These are phyloP conservation scores for Hypholoma fasciculare DNA, from an alignment of 768 basidiomycete species.

Conservation along the genomic window DNA sequence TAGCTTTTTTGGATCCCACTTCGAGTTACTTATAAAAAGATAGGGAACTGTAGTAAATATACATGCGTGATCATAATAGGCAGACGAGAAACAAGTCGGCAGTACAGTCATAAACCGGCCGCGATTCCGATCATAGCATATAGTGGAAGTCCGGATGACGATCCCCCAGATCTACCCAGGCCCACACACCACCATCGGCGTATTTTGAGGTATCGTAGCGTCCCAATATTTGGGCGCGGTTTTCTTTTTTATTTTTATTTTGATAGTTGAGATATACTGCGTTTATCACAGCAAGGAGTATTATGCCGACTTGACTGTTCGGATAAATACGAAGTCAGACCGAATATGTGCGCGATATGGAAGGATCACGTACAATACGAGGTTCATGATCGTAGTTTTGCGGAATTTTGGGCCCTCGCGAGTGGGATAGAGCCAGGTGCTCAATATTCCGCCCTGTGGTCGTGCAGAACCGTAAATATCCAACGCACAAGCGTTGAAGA, in stretches of 20 bases:
- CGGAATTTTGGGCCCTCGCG: conserved; percentile 35
- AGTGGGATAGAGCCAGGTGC: conserved; percentile 40
- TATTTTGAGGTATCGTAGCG: conserved; percentile 28
- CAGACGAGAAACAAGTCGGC: too few species aligned
- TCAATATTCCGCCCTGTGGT: conserved; percentile 37
- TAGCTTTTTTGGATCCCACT: too few species aligned
- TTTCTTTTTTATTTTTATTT: conserved; percentile 24
- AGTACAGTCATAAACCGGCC: neutral
- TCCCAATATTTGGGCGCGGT: conserved; percentile 27
- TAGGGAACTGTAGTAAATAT: too few species aligned
- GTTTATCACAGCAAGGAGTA: conserved; percentile 25
- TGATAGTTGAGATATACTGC: conserved; percentile 25
- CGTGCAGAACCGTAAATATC: neutral
- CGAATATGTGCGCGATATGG: too few species aligned
- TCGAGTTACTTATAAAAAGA: too few species aligned
- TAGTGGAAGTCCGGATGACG: conserved; percentile 37
- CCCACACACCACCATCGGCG: conserved; percentile 24
- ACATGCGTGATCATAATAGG: too few species aligned
- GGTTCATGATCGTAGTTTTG: conserved; percentile 37
- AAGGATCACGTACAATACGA: conserved; percentile 29
- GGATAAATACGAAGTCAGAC: neutral
- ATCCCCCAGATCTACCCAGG: conserved; percentile 38
- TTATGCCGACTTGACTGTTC: conserved; percentile 23
- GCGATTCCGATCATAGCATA: conserved; percentile 5
- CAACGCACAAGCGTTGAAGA: neutral